Evolutionary conservation across 1,284 basidiomycete species (phyloP), one percentile per base, ranked within the genome.

Genomic region (Papiliotrema laurentii): DNA sequence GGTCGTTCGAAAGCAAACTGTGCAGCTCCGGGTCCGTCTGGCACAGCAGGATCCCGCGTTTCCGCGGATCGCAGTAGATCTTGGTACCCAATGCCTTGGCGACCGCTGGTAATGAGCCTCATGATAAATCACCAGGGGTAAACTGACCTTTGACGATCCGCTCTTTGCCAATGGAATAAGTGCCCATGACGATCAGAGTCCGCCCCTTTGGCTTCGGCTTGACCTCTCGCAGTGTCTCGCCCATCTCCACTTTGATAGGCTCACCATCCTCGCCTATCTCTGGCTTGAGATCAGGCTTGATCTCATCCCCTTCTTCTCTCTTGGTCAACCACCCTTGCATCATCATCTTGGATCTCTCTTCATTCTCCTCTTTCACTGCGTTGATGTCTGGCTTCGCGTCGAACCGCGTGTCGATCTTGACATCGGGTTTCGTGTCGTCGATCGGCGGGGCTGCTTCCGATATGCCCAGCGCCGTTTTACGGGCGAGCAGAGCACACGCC

Each of bases 111-210:
- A 5, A 37, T 37, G 26, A 50, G 27, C 43, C 38, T 21, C 42
- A 40, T 10, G 16, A 9, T 30, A 21, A 43, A 14, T 27, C 9
- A 28, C 30, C 19, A n/a, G n/a, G n/a, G n/a, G n/a, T 36, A 34
- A 13, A 45, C 63, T 37, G 49, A 85, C 89, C 90, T 80, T 97
- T 94, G 27, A 97, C 89, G 41, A 98, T 87, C 36, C 92, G 83
- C 71, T 98, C 94, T 72, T 98, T 98, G 45, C 94, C 94, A 47
- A 98, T 91, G 0, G 89, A 90, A 71, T 98, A 98, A 0, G 94
- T 97, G 11, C 93, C 94, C 24, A 97, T 83, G 37, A 96, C 81
- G 41, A 97, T 81, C n/a, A 97, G 77, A 38, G 76, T 68, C 50
- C 73, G 50, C 27, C 70, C 72, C 35, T 61, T 65, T 11, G 55